Percentiles rank a stretch among this genome's conserved stretches.
Conservation (phyloP, 2,329 filamentous ascomycete genomes). For the Cytospora mali region DNA sequence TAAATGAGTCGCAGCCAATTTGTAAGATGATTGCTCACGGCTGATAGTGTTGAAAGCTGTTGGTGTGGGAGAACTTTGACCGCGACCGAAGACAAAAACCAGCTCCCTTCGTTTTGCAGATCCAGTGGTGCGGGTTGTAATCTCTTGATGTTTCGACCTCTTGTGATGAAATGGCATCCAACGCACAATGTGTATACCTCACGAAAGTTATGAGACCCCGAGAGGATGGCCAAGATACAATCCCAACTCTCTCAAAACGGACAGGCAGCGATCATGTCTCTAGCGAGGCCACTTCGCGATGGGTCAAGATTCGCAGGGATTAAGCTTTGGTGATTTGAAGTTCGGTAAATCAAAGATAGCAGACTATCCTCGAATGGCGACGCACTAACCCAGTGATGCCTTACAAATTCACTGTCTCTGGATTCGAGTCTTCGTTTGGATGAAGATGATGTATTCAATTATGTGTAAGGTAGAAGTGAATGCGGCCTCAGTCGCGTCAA, state of each 20-base stretch:
- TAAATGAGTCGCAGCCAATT: neutral
- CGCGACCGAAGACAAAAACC: neutral
- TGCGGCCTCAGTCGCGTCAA: neutral
- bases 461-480: neutral
- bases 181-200: neutral
- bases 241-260: neutral
- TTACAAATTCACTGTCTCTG: neutral
- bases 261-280: neutral
- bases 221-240: slow-evolving; percentile 41
- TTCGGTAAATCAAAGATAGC: neutral
- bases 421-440: neutral
- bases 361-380: neutral
- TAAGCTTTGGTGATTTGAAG: neutral
- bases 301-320: neutral
- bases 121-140: neutral
- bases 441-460: neutral
- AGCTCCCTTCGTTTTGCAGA: neutral
- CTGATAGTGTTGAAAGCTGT: neutral
- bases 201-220: slow-evolving; percentile 44
- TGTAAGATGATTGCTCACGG: neutral
- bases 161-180: neutral
- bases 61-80: neutral
- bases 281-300: neutral
- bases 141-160: neutral
- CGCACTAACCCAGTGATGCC: neutral